These are phyloP conservation scores for Populus deltoides DNA, from an alignment of 345 rosid species.

Conservation along the genomic window DNA sequence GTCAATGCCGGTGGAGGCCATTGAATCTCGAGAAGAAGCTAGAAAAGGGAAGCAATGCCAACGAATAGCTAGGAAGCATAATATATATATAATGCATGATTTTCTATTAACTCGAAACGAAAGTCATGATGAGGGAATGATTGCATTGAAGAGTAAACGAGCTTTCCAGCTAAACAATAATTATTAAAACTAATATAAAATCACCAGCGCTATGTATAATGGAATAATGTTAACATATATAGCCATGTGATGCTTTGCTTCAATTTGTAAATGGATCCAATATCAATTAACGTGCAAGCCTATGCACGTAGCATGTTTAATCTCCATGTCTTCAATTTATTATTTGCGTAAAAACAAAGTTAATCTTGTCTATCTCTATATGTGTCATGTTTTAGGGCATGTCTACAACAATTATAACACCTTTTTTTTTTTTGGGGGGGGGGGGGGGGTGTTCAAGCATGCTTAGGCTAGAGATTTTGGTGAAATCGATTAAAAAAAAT, in stretches of 20 bases:
- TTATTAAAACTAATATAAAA: not conserved
- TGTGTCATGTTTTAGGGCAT: too few relatives aligned
- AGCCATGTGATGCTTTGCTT: constrained; percentile 15
- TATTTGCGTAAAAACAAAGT: too few relatives aligned
- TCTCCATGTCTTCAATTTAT: too few relatives aligned
- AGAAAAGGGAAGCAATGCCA: constrained; percentile 10
- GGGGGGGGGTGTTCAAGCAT: too few relatives aligned
- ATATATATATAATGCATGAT: not conserved
- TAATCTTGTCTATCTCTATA: too few relatives aligned
- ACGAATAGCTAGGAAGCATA: constrained; percentile 10
- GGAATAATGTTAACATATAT: not conserved
- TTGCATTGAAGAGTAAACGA: not conserved
- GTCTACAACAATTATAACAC: too few relatives aligned
- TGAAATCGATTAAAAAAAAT: too few relatives aligned
- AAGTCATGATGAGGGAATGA: constrained; percentile 20
- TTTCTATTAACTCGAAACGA: not conserved
- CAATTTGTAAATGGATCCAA: too few relatives aligned
- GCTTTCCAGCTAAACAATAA: constrained; percentile 1
- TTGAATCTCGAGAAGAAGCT: constrained; percentile 6
- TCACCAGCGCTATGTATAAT: not conserved
- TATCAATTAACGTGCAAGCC: too few relatives aligned
- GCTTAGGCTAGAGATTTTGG: too few relatives aligned
- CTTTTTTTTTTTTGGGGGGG: fast-evolving
- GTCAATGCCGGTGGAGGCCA: constrained; percentile 32
- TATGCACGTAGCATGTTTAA: too few relatives aligned